Base-by-base conservation (phyloP, 2,329 filamentous ascomycete genomes). In the Phialocephala sp. region DNA sequence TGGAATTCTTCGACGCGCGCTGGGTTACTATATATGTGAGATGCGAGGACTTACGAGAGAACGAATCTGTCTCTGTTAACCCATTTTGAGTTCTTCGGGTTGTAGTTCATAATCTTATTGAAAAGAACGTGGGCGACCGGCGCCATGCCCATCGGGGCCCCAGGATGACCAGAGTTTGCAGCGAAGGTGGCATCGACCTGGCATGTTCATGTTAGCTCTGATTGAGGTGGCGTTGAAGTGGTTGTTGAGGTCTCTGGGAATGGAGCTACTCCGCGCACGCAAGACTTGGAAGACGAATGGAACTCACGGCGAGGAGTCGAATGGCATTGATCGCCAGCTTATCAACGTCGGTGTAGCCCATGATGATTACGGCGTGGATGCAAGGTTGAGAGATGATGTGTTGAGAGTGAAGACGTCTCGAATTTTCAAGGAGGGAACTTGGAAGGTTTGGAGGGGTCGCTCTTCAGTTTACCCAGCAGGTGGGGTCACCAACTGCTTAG, bases 51-150 rank as follows among this genome's bases (percentile, higher is more conserved):
- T 87, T 88, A 97, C 94, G 95, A 99, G 80, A 99, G 93, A 69
- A 99, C 93, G 79, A 99, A 99, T 81, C 95, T 91, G 83, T 99
- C 95, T 78, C 95, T 91, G 89, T 98, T 98, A 76, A 95, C 77
- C 94, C 94, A 99, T 72, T 93, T 86, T 75, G 95, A 92, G 88
- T 97, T 97, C 90, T 97, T 96, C 77, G 95, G 95, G 90, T 98
- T 99, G 88, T 97, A 99, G 80, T 84, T 96, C 93, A 99, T 93
- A 87, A 97, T 96, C 82, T 95, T 96, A 89, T 97, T 97, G 85
- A 92, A 99, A 72, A 99, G 89, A 77, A 98, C 93, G 87, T 98
- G 95, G 81, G 95, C 90, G 77, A 94, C 89, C 69, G 95, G 94
- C 77, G 95, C 95, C 92, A 98, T 88, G 79, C 87, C 87, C 87